Conservation (phyloP, 2,329 filamentous ascomycete genomes). For the Xylaria sp. region DNA sequence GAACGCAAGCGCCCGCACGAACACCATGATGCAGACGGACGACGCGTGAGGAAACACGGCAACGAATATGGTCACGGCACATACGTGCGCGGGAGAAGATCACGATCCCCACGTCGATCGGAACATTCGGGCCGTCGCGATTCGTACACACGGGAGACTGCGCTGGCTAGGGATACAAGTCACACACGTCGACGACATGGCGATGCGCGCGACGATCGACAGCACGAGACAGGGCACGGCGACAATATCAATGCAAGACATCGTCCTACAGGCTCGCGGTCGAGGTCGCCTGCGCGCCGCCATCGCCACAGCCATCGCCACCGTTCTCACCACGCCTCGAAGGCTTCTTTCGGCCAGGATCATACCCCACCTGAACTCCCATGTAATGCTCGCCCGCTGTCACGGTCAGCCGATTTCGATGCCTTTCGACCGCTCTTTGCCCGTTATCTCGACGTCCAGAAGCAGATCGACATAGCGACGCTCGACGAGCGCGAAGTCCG, state of each 20-base stretch:
- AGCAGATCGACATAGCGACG: conserved; percentile 74
- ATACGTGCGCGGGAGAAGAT: conserved; percentile 27
- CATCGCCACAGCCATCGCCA: conserved; percentile 27
- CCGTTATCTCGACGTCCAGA: conserved; percentile 89
- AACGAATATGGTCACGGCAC: conserved; percentile 18
- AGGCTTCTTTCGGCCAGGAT: background rate
- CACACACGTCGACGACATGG: conserved; percentile 1
- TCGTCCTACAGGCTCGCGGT: conserved; percentile 9
- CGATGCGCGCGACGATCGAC: conserved; percentile 1
- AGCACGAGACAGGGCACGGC: background rate
- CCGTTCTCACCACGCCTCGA: conserved; percentile 29
- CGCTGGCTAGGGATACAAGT: background rate
- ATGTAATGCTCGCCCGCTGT: conserved; percentile 71
- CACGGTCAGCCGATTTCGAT: conserved; percentile 72
- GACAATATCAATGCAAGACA: background rate
- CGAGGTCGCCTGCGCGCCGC: conserved; percentile 16
- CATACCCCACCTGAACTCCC: conserved; percentile 63
- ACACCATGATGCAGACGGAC: conserved; percentile 34
- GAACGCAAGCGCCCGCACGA: conserved; percentile 41
- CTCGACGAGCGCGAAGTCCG: conserved; percentile 80
- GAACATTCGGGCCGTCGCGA: conserved; percentile 4
- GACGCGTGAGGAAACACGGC: conserved; percentile 36
- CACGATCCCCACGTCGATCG: conserved; percentile 35
- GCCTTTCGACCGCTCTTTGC: conserved; percentile 78
- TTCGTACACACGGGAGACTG: background rate